Percentiles rank a stretch among this genome's conserved stretches.
These are phyloP conservation scores for Phytophthora cryptogea DNA, from an alignment of 352 stramenopile species.

Conservation along the genomic window DNA sequence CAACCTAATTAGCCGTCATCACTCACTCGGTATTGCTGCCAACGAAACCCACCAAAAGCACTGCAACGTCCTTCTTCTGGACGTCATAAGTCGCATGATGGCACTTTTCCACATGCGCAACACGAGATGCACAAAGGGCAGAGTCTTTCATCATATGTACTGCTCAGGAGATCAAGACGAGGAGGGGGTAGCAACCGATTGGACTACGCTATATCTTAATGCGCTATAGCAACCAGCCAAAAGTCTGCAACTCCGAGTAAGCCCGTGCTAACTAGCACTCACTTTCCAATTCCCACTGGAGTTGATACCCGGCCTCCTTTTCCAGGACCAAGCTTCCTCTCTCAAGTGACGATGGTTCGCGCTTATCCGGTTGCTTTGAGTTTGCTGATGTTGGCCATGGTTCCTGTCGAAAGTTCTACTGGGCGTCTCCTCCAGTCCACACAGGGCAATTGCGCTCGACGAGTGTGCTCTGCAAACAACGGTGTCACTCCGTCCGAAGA, in stretches of 20 bases:
- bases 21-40: too few relatives aligned
- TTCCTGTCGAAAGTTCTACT: constrained; percentile 14
- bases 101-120: constrained; percentile 14
- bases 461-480: constrained; percentile 16
- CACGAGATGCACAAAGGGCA: constrained; percentile 10
- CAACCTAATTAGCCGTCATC: too few relatives aligned
- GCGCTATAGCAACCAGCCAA: not conserved
- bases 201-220: not conserved
- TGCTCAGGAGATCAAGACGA: constrained; percentile 14
- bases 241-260: not conserved
- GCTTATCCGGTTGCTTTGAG: constrained; percentile 8
- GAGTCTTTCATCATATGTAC: constrained; percentile 23
- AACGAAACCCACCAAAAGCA: not conserved
- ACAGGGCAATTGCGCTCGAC: constrained; percentile 30
- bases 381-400: constrained; percentile 13
- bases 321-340: constrained; percentile 1
- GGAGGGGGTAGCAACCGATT: not conserved
- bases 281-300: constrained; percentile 30
- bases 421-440: constrained; percentile 26
- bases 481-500: constrained; percentile 27
- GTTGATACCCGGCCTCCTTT: constrained; percentile 17
- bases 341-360: constrained; percentile 21
- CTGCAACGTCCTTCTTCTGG: not conserved
- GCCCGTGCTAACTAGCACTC: not conserved
- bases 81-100: constrained; percentile 4